Percentiles rank a stretch among this genome's conserved stretches.
These are phyloP conservation scores for Podospora conica DNA, from an alignment of 495 filamentous ascomycete species.

Conservation along the genomic window DNA sequence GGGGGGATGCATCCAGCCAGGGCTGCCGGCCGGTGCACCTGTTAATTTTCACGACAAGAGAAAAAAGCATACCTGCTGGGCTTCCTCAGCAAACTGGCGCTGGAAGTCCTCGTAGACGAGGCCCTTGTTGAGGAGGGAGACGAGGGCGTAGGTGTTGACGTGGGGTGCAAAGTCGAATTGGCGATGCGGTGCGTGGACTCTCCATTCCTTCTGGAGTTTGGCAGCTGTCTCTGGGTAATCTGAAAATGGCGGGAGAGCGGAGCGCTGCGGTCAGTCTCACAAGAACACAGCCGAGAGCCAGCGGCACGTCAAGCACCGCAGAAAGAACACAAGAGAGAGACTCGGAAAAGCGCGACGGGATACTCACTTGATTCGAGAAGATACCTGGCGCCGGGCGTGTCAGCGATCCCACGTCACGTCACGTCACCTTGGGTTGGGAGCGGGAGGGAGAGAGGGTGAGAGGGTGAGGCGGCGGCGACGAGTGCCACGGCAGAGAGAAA, in stretches of 20 bases:
- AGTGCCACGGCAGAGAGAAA: slow-evolving; percentile 17
- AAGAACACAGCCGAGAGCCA: slow-evolving; percentile 9
- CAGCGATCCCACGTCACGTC: slow-evolving; percentile 11
- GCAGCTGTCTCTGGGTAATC: slow-evolving; percentile 68
- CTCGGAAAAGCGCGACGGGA: slow-evolving; percentile 5
- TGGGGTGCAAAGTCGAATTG: slow-evolving; percentile 67
- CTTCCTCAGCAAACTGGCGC: slow-evolving; percentile 50
- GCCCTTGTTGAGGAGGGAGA: slow-evolving; percentile 70
- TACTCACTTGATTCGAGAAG: slow-evolving; percentile 82
- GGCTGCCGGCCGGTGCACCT: slow-evolving; percentile 13
- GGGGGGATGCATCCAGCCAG: slow-evolving; percentile 13
- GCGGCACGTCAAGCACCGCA: slow-evolving; percentile 8
- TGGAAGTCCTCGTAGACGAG: slow-evolving; percentile 61
- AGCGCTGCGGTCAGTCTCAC: slow-evolving; percentile 30
- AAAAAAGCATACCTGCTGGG: slow-evolving; percentile 21
- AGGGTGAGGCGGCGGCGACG: slow-evolving; percentile 11
- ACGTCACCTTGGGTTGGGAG: background rate
- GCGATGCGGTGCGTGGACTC: slow-evolving; percentile 61
- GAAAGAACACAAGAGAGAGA: slow-evolving; percentile 13
- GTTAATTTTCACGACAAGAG: background rate
- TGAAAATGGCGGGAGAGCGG: slow-evolving; percentile 30
- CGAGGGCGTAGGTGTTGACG: slow-evolving; percentile 69
- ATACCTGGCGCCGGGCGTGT: slow-evolving; percentile 56
- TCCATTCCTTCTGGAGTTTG: slow-evolving; percentile 77
- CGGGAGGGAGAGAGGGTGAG: background rate